Evolutionary conservation across 2,329 filamentous ascomycete species (phyloP), one percentile per base, ranked within the genome.

Genomic region (Helotiales sp.): DNA sequence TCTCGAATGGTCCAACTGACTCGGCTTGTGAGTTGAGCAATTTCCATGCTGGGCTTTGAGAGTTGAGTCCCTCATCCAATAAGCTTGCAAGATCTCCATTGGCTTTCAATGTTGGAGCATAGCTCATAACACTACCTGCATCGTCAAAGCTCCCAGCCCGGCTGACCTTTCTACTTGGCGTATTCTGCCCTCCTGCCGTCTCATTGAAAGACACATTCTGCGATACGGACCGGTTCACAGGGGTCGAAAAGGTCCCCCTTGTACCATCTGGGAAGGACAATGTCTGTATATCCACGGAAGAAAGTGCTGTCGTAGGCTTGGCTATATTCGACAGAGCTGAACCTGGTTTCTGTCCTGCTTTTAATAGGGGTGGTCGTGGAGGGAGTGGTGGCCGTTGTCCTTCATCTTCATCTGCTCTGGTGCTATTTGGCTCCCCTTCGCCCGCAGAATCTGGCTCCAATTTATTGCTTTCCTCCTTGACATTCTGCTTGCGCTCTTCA

Each of bases 261-360:
- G 84, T 83, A 58, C 84, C 85, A 70, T 91, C 89, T 10, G 85
- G 85, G 62, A 89, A 88, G 1, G 86, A 86, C 50, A 93, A 80
- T 0, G 89, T 90, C 66, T 91, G 88, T 55, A 93, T 87, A 64
- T 93, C 92, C 61, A 92, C 81, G 15, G 91, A 82, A 0, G 91
- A 93, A 13, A 98, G 70, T 9, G 92, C 92, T 0, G 92, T 97
- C 3, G 93, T 97, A 48, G 93, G 85, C 58, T 85, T 86, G 1
- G 88, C 86, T 63, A 77, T 79, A 7, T 58, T 66, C 34, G 72
- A 74, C 62, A 77, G 79, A 10, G 59, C 66, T 34, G 72, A 74
- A 62, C 73, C 51, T 29, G 66, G 62, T 15, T 58, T 57, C 13
- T 63, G 57, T 38, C 55, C 24, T 34, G 47, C 47, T 33, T 65